These are phyloP conservation scores for Naganishia kalamii DNA, from an alignment of 768 basidiomycete species.

Conservation along the genomic window DNA sequence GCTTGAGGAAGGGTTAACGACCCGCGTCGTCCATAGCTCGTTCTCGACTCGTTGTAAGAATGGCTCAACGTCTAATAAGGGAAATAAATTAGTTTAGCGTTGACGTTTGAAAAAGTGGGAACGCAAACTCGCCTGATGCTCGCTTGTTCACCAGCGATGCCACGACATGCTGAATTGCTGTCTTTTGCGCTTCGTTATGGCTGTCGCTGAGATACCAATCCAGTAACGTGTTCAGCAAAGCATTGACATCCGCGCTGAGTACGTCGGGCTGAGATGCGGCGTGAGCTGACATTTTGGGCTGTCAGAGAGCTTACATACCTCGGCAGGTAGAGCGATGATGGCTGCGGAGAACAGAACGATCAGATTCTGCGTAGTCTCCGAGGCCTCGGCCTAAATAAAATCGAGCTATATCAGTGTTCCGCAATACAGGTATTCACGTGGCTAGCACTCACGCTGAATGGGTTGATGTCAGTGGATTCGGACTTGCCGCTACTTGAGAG, in stretches of 20 bases:
- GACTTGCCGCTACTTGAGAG: background rate
- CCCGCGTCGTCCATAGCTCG: constrained; percentile 8
- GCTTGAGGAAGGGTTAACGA: background rate
- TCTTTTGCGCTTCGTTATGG: constrained; percentile 33
- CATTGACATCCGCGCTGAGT: constrained; percentile 49
- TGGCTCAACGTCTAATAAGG: constrained; percentile 35
- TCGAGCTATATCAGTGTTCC: background rate
- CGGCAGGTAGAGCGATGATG: constrained; percentile 59
- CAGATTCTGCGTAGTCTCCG: constrained; percentile 56
- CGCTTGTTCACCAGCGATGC: constrained; percentile 74
- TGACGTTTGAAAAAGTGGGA: constrained; percentile 49
- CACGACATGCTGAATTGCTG: constrained; percentile 47
- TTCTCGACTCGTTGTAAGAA: constrained; percentile 27
- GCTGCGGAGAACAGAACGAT: constrained; percentile 63
- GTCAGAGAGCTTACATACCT: constrained; percentile 51
- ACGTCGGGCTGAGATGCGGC: background rate
- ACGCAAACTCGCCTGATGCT: constrained; percentile 54
- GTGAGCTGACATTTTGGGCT: background rate
- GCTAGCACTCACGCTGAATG: background rate
- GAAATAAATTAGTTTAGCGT: constrained; percentile 33
- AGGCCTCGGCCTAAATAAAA: constrained; percentile 15
- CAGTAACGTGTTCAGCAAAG: constrained; percentile 56
- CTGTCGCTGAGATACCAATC: constrained; percentile 56
- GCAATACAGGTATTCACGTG: too few relatives aligned
- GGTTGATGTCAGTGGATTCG: background rate